Base-by-base conservation (phyloP, 306 rosid genomes). In the Glycyrrhiza uralensis region DNA sequence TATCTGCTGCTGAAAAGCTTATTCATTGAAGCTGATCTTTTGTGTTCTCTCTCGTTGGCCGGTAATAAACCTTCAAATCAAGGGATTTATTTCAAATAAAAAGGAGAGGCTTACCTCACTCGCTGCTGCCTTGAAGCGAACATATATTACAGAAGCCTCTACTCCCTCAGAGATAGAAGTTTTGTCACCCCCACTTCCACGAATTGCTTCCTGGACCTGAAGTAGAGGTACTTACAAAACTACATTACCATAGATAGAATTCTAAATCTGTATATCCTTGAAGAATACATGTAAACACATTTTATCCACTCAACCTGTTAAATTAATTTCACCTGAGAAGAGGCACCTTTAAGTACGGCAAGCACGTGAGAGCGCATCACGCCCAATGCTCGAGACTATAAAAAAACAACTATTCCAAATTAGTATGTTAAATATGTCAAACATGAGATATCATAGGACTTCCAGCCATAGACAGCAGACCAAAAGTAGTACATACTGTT, bases 61-160 rank as follows among this genome's bases (percentile, higher is more conserved):
- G 19, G 30, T 30, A 77, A 79, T 29, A 45, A 61, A 68, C 66
- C 56, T 33, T 70, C 44, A 54, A 72, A 59, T 64, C 39, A 33
- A 62, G 28, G 59, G 14, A 46, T 71, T 42, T 36, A 29, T 58
- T 59, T 17, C 7, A 46, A 80, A 36, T 30, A 47, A 76, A 64
- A 44, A 11, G 17, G 42, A 82, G 24, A 35, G 23, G 30, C 49
- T 68, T 86, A 88, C 99, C 96, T 95, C 97, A 78, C 92, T 88
- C 56, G 99, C 97, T 12, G 93, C 99, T 65, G 96, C 99, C 95
- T 95, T 90, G 85, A 95, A 95, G 72, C 97, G 96, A 51, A 95
- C 97, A 81, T 95, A 89, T 80, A 95, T 86, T 66, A 86, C 89
- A n/a, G 99, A 91, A 80, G 99, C 95, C 87, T 91, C 97, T 14